Evolutionary conservation across 2,329 filamentous ascomycete species (phyloP).

Genomic region (Orbilia ellipsospora): DNA sequence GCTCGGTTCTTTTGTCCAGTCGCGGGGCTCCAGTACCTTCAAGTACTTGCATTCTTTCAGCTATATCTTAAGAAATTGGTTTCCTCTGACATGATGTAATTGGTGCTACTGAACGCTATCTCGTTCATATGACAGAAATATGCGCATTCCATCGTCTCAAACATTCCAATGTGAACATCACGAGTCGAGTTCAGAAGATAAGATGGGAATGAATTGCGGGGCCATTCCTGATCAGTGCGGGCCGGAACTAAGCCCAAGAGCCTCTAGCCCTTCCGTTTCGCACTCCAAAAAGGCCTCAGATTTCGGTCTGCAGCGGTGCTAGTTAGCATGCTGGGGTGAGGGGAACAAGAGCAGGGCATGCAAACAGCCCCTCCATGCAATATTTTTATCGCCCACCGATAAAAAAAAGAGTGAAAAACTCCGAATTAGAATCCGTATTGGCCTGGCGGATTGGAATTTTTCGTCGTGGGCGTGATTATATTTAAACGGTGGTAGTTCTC

Average conservation of each 20-base stretch:
- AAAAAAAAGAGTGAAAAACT: constrained; percentile 17
- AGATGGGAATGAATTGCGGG: constrained; percentile 34
- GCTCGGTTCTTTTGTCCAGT: not conserved
- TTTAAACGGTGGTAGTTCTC: constrained; percentile 46
- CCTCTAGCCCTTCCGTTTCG: constrained; percentile 13
- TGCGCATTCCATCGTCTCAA: not conserved
- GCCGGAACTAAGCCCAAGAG: constrained; percentile 31
- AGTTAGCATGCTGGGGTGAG: constrained; percentile 27
- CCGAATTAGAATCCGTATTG: constrained; percentile 38
- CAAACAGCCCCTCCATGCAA: constrained; percentile 14
- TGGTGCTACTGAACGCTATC: not conserved
- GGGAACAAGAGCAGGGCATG: constrained; percentile 22
- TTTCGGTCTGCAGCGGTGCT: constrained; percentile 4
- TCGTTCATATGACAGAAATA: constrained; percentile 6
- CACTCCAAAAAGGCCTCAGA: constrained; percentile 46
- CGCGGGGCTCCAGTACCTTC: too few relatives aligned
- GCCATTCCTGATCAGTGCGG: constrained; percentile 37
- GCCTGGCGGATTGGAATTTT: constrained; percentile 22
- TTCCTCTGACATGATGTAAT: constrained; percentile 17
- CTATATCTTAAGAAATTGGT: not conserved
- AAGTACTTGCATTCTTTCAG: too few relatives aligned
- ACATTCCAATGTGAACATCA: constrained; percentile 33
- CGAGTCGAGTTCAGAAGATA: constrained; percentile 36
- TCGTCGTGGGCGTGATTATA: not conserved
- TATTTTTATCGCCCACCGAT: constrained; percentile 7